Evolutionary conservation across 2,329 filamentous ascomycete species (phyloP).

Genomic region (Atkinsonella texensis): DNA sequence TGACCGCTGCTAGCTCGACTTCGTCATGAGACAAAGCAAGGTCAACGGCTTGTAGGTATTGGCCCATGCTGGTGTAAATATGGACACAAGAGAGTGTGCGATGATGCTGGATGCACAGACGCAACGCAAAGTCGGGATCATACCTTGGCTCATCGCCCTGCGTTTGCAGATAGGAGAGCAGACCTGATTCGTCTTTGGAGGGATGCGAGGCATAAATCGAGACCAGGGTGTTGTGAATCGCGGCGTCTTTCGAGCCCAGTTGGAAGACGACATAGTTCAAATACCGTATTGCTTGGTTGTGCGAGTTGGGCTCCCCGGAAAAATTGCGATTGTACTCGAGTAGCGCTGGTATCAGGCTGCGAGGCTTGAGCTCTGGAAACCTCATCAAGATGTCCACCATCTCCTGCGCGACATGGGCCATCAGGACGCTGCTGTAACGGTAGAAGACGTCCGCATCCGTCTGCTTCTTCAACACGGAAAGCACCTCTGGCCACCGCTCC

Average conservation of each 20-base stretch:
- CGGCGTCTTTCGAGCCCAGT: slow-evolving; percentile 65
- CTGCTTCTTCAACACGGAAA: slow-evolving; percentile 85
- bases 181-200: slow-evolving; percentile 69
- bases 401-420: slow-evolving; percentile 75
- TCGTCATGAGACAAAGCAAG: slow-evolving; percentile 82
- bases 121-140: slow-evolving; percentile 90
- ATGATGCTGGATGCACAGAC: slow-evolving; percentile 88
- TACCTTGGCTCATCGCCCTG: slow-evolving; percentile 81
- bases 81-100: slow-evolving; percentile 91
- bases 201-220: slow-evolving; percentile 87
- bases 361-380: slow-evolving; percentile 71
- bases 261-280: slow-evolving; percentile 88
- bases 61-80: slow-evolving; percentile 93
- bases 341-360: slow-evolving; percentile 82
- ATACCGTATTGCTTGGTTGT: slow-evolving; percentile 90
- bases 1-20: slow-evolving; percentile 76
- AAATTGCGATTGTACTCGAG: slow-evolving; percentile 83
- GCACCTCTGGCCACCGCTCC: slow-evolving; percentile 78
- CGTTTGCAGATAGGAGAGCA: slow-evolving; percentile 80
- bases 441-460: slow-evolving; percentile 90
- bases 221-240: slow-evolving; percentile 92
- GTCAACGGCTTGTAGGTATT: slow-evolving; percentile 87
- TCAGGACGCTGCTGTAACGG: slow-evolving; percentile 91
- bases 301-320: slow-evolving; percentile 46
- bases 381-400: slow-evolving; percentile 94